Base-by-base conservation (phyloP, 164 flowering plant species). In the Liriodendron chinense region DNA sequence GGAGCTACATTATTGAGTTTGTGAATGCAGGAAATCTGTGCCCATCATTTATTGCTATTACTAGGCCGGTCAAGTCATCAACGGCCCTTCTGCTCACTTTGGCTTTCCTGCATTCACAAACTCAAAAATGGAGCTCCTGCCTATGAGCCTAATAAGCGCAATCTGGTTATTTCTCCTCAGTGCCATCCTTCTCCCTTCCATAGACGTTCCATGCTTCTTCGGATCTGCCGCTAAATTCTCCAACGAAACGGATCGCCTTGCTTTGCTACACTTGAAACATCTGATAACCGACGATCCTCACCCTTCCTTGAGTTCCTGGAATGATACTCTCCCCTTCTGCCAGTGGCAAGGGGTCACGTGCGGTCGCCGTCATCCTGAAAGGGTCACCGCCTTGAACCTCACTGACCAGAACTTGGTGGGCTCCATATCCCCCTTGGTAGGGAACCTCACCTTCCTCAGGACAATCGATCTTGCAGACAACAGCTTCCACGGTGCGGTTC, bases 361-460 rank as follows among this genome's bases (percentile, higher is more conserved):
- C 64, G 25, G 73, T 22, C 62, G 43, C n/a, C 34, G 63, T 0
- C 57, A 48, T 23, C 57, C 57, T 53, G 63, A 71, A 24, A 71
- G 73, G 21, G 73, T 71, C 43, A 23, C 20, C 6, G 20, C 28
- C 43, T 23, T 71, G 43, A 56, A 49, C 47, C 73, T 71, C 14
- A 22, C 8, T 9, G 20, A 24, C 34, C n/a, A 14, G 14, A 24
- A 22, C 14, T 56, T 71, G 64, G 56, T 18, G 7, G 73, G 73
- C 25, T 13, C 73, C 23, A 9, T 71, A 2, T 50, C 73, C 7
- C 73, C 73, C 16, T 24, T 53, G 23, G 48, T 74, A 65, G 70
- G 28, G 8, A 74, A 74, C 63, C 76, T 74, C 47, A 22, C 76
- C 48, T 74, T 74, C 7, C 70, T 74, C 48, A 65, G 23, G 1